These are phyloP conservation scores for Talaromyces amestolkiae DNA, from an alignment of 2,329 filamentous ascomycete species.

Conservation along the genomic window DNA sequence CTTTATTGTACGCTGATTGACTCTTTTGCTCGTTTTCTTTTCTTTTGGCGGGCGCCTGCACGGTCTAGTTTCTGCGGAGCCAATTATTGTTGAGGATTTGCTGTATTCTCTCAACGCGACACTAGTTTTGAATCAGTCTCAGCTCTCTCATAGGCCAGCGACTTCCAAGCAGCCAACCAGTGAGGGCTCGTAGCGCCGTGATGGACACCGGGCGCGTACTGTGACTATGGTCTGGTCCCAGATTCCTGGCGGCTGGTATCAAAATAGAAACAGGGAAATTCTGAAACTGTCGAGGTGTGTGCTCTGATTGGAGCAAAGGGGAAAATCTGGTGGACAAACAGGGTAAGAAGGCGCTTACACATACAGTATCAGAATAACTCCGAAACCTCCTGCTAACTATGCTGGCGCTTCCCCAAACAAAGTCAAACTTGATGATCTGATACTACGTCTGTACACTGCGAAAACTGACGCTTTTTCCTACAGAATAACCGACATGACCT, in stretches of 20 bases:
- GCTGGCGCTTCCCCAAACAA: slow-evolving; percentile 16
- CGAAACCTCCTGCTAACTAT: background rate
- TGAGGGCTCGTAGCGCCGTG: slow-evolving; percentile 25
- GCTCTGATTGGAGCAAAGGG: slow-evolving; percentile 12
- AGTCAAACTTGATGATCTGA: background rate
- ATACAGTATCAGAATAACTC: background rate
- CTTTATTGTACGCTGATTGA: slow-evolving; percentile 9
- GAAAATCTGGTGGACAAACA: slow-evolving; percentile 29
- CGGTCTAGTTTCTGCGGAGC: background rate
- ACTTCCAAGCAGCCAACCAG: slow-evolving; percentile 23
- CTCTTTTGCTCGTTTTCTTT: background rate
- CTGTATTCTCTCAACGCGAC: background rate
- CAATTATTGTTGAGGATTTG: background rate
- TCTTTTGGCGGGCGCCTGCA: background rate
- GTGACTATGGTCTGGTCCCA: slow-evolving; percentile 21
- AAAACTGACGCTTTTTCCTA: background rate
- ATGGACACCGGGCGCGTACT: slow-evolving; percentile 29
- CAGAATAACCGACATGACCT: background rate
- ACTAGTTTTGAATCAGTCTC: slow-evolving; percentile 1
- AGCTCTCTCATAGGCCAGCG: slow-evolving; percentile 7
- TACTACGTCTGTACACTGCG: background rate
- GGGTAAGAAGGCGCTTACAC: slow-evolving; percentile 17
- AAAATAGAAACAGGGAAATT: slow-evolving; percentile 23
- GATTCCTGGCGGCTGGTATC: slow-evolving; percentile 23
- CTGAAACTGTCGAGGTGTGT: slow-evolving; percentile 25